These are phyloP conservation scores for Penicillium bialowiezense DNA, from an alignment of 495 filamentous ascomycete species.

Conservation along the genomic window DNA sequence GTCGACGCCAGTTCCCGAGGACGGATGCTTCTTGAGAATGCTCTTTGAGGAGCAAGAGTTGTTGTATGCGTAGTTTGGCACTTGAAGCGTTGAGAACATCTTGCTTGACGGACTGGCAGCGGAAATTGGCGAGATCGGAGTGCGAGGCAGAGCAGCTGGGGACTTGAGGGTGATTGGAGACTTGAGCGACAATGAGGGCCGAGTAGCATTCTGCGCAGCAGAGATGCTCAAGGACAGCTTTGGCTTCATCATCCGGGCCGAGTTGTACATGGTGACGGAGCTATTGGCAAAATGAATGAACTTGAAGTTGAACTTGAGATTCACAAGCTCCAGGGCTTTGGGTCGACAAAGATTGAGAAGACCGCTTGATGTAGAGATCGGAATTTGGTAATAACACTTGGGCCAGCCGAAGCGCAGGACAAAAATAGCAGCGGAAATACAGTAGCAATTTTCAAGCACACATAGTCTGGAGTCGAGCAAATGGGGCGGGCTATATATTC, in stretches of 20 bases:
- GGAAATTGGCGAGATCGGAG: slow-evolving; percentile 42
- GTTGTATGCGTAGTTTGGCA: slow-evolving; percentile 41
- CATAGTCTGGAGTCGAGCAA: slow-evolving; percentile 10
- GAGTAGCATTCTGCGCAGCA: slow-evolving; percentile 32
- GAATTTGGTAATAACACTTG: slow-evolving; percentile 27
- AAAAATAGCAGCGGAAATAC: slow-evolving; percentile 40
- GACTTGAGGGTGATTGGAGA: too few species aligned
- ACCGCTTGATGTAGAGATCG: slow-evolving; percentile 30
- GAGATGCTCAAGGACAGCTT: slow-evolving; percentile 50
- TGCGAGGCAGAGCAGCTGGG: slow-evolving; percentile 39
- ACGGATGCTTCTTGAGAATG: slow-evolving; percentile 48
- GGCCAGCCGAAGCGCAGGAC: slow-evolving; percentile 42
- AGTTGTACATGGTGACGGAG: slow-evolving; percentile 35
- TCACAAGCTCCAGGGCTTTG: slow-evolving; percentile 16
- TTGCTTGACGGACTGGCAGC: slow-evolving; percentile 40
- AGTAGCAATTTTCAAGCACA: slow-evolving; percentile 40
- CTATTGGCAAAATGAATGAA: slow-evolving; percentile 4
- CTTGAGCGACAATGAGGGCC: slow-evolving; percentile 41
- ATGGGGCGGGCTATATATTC: slow-evolving; percentile 43
- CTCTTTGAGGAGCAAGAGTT: slow-evolving; percentile 50
- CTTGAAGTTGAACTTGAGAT: neutral
- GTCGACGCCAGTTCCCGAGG: slow-evolving; percentile 12
- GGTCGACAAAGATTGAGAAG: slow-evolving; percentile 42
- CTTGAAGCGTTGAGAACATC: slow-evolving; percentile 43
- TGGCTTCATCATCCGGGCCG: slow-evolving; percentile 36